phyloP scores from a whole-genome alignment of 805 yeast genomes.

The Myxozyma geophila region DNA sequence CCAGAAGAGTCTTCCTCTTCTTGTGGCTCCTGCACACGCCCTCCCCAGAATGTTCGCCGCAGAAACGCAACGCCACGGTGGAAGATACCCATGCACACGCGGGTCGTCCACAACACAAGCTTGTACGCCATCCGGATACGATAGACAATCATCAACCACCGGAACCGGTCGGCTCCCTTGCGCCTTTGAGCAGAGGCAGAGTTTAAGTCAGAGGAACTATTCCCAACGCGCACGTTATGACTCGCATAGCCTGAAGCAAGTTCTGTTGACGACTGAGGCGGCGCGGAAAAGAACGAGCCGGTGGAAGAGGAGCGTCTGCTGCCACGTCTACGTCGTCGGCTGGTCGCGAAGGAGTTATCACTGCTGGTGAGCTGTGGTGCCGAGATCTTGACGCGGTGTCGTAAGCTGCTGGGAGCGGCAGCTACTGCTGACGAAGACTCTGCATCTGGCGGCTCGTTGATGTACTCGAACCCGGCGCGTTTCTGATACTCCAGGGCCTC shows the following conservation, averaged over 20 bases:
- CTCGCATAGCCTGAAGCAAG: conserved; percentile 26
- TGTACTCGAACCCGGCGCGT: conserved; percentile 31
- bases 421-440: background rate
- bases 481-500: conserved; percentile 44
- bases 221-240: conserved; percentile 26
- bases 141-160: conserved; percentile 22
- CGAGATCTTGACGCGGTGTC: conserved; percentile 16
- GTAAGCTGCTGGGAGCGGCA: background rate
- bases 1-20: background rate
- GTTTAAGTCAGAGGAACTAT: background rate
- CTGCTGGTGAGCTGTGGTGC: background rate
- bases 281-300: background rate
- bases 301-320: background rate
- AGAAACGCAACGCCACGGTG: background rate
- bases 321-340: conserved; percentile 4
- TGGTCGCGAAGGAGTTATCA: background rate
- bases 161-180: conserved; percentile 19
- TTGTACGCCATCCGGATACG: conserved; percentile 33
- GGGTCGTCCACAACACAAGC: conserved; percentile 17
- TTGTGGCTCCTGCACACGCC: background rate
- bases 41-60: background rate
- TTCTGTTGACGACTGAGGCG: background rate
- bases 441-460: conserved; percentile 22
- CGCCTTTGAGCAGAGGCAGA: conserved; percentile 2
- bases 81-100: conserved; percentile 2